These are phyloP conservation scores for Athelia psychrophila DNA, from an alignment of 1,284 basidiomycete species.

Conservation along the genomic window DNA sequence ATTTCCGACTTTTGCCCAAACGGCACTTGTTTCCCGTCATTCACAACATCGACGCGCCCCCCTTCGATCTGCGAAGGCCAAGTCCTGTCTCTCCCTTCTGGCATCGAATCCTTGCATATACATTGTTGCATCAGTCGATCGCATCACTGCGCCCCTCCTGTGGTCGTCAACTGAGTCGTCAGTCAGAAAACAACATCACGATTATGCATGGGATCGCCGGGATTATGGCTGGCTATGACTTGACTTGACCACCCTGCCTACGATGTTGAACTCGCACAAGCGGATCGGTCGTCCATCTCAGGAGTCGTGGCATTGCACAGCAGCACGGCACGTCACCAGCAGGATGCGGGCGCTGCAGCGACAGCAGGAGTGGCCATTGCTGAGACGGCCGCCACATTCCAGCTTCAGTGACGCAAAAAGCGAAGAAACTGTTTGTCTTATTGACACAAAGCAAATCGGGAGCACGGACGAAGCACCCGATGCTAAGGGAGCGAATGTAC, in stretches of 20 bases:
- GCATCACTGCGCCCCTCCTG: conserved; percentile 76
- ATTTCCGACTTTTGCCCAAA: conserved; percentile 61
- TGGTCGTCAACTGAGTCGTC: conserved; percentile 66
- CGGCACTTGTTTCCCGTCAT: conserved; percentile 71
- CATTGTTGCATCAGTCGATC: conserved; percentile 81
- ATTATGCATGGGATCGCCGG: conserved; percentile 26
- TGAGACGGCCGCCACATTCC: conserved; percentile 84
- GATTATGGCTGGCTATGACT: conserved; percentile 89
- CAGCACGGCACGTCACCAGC: conserved; percentile 28
- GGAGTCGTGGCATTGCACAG: conserved; percentile 42
- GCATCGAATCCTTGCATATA: conserved; percentile 74
- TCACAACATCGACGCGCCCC: conserved; percentile 84
- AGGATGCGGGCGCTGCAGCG: conserved; percentile 27
- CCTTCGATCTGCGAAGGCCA: conserved; percentile 63
- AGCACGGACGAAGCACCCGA: conserved; percentile 43
- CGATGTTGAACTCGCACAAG: conserved; percentile 71
- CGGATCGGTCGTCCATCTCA: conserved; percentile 61
- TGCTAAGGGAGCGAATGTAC: conserved; percentile 31
- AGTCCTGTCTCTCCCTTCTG: conserved; percentile 65
- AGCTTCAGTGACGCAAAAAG: conserved; percentile 83
- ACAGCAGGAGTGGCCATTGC: conserved; percentile 49
- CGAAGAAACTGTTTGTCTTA: conserved; percentile 74
- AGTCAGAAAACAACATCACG: conserved; percentile 41
- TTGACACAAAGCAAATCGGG: conserved; percentile 64
- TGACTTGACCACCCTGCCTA: conserved; percentile 87